phyloP scores from a whole-genome alignment of 164 flowering plant species.

The Vitis cinerea region DNA sequence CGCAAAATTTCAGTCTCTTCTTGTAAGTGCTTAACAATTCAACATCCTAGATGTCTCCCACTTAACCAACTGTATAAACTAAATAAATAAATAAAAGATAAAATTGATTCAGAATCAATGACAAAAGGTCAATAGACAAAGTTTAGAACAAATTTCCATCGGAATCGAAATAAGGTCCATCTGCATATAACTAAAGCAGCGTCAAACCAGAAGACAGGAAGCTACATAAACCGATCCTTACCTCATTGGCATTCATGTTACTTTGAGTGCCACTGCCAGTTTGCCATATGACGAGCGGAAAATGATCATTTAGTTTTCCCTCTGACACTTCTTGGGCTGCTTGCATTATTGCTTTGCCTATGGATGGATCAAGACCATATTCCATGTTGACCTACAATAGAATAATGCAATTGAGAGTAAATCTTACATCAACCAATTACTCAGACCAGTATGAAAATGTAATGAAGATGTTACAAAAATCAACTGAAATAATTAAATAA shows the following conservation, averaged over 20 bases:
- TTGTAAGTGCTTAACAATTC: background rate
- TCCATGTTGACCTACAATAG: constrained; percentile 86
- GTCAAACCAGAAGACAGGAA: background rate
- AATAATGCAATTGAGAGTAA: background rate
- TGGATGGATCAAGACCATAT: constrained; percentile 94
- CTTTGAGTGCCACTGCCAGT: constrained; percentile 99
- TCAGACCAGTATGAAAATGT: background rate
- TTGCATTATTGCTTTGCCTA: constrained; percentile 94
- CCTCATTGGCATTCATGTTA: constrained; percentile 99
- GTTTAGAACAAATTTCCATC: background rate
- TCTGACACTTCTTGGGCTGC: constrained; percentile 98
- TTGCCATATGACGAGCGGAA: constrained; percentile 99
- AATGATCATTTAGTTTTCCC: constrained; percentile 90
- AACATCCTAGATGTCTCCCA: background rate
- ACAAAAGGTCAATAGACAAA: background rate
- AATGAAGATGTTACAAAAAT: background rate
- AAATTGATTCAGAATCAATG: background rate
- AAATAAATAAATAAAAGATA: background rate
- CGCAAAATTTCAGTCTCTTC: background rate
- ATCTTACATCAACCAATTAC: background rate
- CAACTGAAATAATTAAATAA: background rate
- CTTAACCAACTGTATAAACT: background rate
- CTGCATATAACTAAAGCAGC: background rate
- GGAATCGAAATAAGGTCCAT: background rate
- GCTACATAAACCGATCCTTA: constrained; percentile 14